These are phyloP conservation scores for Mucor plumbeus DNA, from an alignment of 371 early-diverging fungal species.

Conservation along the genomic window DNA sequence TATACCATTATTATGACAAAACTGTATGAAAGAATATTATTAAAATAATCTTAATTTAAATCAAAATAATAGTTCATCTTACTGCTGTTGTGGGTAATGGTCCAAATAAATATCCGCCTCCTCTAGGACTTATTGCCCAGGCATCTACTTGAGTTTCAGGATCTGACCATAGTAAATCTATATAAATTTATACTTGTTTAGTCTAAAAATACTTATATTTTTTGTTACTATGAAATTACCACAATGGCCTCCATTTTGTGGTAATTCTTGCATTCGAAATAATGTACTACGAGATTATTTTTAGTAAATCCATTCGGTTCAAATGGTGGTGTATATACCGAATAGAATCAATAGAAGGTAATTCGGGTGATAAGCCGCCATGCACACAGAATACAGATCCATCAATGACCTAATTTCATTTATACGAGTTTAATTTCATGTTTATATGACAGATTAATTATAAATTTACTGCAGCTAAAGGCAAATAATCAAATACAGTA, in stretches of 20 bases:
- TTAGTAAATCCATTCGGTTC: not conserved
- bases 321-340: conserved; percentile 27
- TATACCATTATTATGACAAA: conserved; percentile 96
- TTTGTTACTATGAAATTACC: conserved; percentile 30
- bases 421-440: not conserved
- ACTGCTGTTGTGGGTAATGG: conserved; percentile 94
- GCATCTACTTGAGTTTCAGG: conserved; percentile 96
- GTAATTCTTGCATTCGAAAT: conserved; percentile 57
- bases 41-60: too few relatives aligned
- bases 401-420: conserved; percentile 22
- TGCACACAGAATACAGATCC: conserved; percentile 96
- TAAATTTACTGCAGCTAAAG: conserved; percentile 88
- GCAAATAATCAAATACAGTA: conserved; percentile 98
- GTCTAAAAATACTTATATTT: not conserved
- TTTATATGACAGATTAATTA: not conserved
- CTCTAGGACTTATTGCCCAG: conserved; percentile 98
- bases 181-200: not conserved
- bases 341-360: conserved; percentile 63
- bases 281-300: conserved; percentile 86
- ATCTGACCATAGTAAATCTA: conserved; percentile 98
- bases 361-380: conserved; percentile 98
- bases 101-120: conserved; percentile 99
- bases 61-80: not conserved
- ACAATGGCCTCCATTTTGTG: conserved; percentile 55
- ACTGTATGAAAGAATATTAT: conserved; percentile 51